Evolutionary conservation across 805 yeast genomes (phyloP), one percentile per base, ranked within the genome.

Genomic region (Kockiozyma suomiensis): DNA sequence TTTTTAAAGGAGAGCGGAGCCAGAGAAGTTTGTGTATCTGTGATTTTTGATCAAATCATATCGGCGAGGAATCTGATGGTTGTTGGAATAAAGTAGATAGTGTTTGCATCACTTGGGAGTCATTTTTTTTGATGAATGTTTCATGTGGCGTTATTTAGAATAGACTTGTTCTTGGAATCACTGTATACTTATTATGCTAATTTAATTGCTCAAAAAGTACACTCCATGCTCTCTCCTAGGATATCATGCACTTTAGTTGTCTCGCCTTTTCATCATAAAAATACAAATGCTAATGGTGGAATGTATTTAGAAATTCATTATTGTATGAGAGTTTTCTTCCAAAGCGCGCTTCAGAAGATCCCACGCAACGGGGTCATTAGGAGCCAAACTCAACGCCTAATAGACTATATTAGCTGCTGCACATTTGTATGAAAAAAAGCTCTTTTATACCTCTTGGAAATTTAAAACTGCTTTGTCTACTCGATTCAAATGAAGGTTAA

Each of bases 351-450:
- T 83, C 61, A 94, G 76, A 48, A 94, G 74, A 69, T 93, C 97
- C 10, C 84, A 78, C 0, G 97, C 94, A 17, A 91, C 87, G 0
- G 93, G 87, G 71, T 93, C 97, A 43, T 84, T 81, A 0, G 96
- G 92, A 8, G 84, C 75, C 2, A 92, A 74, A 0, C 96, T 88
- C 56, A 94, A 76, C 0, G 97, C 93, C 68, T 65, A 58, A 10
- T 33, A 13, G 5, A n/a, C n/a, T n/a, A n/a, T n/a, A 13, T 28
- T 4, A 32, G 17, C 12, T 26, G 13, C 30, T 19, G 35, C 21
- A 5, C 4, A 19, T 7, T 32, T 25, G 35, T 4, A 46, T 21
- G 28, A 28, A 17, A 43, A 43, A 25, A 19, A 15, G 13, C 64
- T 41, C 50, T n/a, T n/a, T n/a, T n/a, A n/a, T n/a, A 65, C 69